Base-by-base conservation (phyloP, 2,329 filamentous ascomycete species). In the Calonectria ilicicola region DNA sequence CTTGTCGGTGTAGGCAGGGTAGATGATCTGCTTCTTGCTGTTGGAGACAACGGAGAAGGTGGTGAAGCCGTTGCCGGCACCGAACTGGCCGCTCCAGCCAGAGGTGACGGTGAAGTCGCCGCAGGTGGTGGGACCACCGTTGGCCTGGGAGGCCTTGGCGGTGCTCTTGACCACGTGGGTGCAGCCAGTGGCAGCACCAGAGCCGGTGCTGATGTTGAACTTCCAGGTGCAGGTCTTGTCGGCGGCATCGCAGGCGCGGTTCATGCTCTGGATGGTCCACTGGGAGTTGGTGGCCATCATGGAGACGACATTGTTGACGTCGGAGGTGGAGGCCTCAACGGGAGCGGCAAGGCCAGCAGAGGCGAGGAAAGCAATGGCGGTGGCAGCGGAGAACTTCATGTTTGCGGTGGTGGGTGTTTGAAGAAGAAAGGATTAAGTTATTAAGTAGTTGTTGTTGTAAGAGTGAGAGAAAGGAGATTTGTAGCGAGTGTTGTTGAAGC, bases 51-150 rank as follows among this genome's bases (percentile, higher is more conserved):
- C 86, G 21, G 86, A 83, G 40, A 91, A 82, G 27, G 87, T 89
- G 29, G 89, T 90, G 84, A 90, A 91, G 74, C 88, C 89, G 32
- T 87, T 83, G 74, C 81, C 86, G 15, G 81, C 71, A 56, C 89
- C 89, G 75, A 91, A 91, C 77, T 89, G 86, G 79, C 85, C 88
- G 80, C 86, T 88, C 89, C 89, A 91, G 83, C 87, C 87, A 2
- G 86, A 86, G 65, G 87, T 88, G 78, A 91, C 77, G 73, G 84
- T 87, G 84, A 85, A 91, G 70, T 78, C 78, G 47, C 88, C 89
- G 83, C 88, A 91, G 64, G 75, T 83, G 70, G 80, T 75, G 60
- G 85, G 83, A 23, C 84, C 85, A 51, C 84, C 84, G 79, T 81
- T 74, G 70, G 35, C 82, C 68, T 82, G 78, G 70, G 83, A 82